Conservation (phyloP, 2,329 filamentous ascomycete species). For the Aspergillus sp. region DNA sequence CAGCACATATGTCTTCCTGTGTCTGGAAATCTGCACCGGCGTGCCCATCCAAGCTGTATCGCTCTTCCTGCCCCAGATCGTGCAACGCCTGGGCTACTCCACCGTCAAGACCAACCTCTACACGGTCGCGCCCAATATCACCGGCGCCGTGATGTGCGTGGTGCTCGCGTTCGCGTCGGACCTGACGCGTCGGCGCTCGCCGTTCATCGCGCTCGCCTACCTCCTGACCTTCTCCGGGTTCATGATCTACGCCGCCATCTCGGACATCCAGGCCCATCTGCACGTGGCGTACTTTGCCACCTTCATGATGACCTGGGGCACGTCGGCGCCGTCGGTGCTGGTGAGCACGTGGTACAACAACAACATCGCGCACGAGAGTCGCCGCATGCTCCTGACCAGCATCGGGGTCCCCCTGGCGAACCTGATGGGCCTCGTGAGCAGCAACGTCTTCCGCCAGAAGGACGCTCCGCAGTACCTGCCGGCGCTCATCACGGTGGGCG, state of each 20-base stretch:
- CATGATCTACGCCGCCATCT: conserved; percentile 66
- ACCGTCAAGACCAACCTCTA: conserved; percentile 67
- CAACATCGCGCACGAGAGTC: conserved; percentile 69
- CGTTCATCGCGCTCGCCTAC: conserved; percentile 67
- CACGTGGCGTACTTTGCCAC: conserved; percentile 64
- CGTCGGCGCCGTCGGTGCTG: conserved; percentile 64
- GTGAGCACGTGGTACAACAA: conserved; percentile 67
- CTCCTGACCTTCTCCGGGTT: conserved; percentile 67
- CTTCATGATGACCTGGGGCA: conserved; percentile 80
- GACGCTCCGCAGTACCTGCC: conserved; percentile 61
- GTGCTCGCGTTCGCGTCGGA: conserved; percentile 66
- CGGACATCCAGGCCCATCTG: conserved; percentile 52
- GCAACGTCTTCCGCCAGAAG: conserved; percentile 58
- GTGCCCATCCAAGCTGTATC: conserved; percentile 51
- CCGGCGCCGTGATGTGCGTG: conserved; percentile 63
- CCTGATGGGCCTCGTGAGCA: conserved; percentile 62
- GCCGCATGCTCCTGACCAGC: conserved; percentile 60
- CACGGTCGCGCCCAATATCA: conserved; percentile 71
- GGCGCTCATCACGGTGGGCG: conserved; percentile 51
- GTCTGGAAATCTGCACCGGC: conserved; percentile 52
- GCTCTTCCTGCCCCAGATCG: conserved; percentile 53
- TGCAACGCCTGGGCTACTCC: conserved; percentile 44
- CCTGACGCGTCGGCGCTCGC: conserved; percentile 56
- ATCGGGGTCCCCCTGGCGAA: conserved; percentile 69
- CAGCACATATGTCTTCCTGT: conserved; percentile 47